Evolutionary conservation across 2,329 filamentous ascomycete genomes (phyloP).

Genomic region (Sporothrix protearum): DNA sequence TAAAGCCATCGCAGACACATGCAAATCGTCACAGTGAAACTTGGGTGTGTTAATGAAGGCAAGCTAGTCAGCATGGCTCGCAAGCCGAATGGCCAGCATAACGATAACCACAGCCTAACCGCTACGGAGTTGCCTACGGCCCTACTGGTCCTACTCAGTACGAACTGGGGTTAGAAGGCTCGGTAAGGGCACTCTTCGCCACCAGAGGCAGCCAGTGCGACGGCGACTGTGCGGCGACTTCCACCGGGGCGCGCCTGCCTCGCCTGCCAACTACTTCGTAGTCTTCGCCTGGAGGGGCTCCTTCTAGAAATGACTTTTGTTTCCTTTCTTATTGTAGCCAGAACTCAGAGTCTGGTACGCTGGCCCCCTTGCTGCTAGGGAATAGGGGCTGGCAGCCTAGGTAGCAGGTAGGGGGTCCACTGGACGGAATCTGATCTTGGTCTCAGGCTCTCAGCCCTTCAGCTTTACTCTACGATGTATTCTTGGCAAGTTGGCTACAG

Average conservation of each 20-base stretch:
- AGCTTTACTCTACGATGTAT: not conserved
- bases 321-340: not conserved
- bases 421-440: not conserved
- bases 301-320: not conserved
- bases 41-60: not conserved
- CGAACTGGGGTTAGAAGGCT: not conserved
- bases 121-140: conserved; percentile 11
- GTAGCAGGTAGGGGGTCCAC: not conserved
- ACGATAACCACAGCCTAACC: conserved; percentile 3
- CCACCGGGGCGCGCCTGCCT: not conserved
- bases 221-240: conserved; percentile 7
- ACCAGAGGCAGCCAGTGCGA: conserved; percentile 16
- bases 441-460: not conserved
- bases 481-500: conserved; percentile 7
- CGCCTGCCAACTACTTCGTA: not conserved
- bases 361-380: not conserved
- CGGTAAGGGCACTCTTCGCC: not conserved
- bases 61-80: not conserved
- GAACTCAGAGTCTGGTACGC: not conserved
- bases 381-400: not conserved
- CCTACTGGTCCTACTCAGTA: too few relatives aligned
- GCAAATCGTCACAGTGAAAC: not conserved
- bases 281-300: not conserved
- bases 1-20: not conserved
- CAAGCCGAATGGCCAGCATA: not conserved